A percentile compares a stretch with the other conserved stretches of the same genome.
These are phyloP conservation scores for Incumbomyces delicatus DNA, from an alignment of 2,329 filamentous ascomycete genomes.

Conservation along the genomic window DNA sequence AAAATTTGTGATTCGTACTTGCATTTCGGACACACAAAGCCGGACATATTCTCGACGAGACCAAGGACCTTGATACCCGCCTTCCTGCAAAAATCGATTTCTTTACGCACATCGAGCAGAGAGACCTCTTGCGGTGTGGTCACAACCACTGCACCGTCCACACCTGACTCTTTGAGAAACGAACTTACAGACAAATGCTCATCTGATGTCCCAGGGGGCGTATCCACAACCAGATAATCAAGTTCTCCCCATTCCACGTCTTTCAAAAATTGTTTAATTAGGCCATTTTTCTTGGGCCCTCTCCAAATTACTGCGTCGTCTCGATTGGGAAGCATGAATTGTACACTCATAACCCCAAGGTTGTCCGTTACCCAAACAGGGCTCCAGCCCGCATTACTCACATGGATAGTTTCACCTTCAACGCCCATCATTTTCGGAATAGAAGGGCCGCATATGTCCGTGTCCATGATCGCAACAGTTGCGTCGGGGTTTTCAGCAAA, in stretches of 20 bases:
- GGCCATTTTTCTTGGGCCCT: conserved; percentile 93
- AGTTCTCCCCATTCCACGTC: conserved; percentile 96
- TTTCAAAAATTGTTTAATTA: conserved; percentile 96
- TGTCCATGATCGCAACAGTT: conserved; percentile 92
- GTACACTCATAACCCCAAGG: conserved; percentile 89
- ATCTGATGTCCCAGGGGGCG: conserved; percentile 87
- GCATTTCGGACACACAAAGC: conserved; percentile 92
- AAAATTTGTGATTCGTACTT: conserved; percentile 76
- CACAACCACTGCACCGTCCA: conserved; percentile 86
- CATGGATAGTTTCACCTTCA: conserved; percentile 74
- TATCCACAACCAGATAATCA: conserved; percentile 89
- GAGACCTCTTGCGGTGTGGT: conserved; percentile 93
- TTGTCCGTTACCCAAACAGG: conserved; percentile 95
- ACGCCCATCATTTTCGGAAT: conserved; percentile 97
- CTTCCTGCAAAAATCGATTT: conserved; percentile 95
- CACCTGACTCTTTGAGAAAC: conserved; percentile 79
- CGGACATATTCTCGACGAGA: conserved; percentile 94
- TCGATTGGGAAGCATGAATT: conserved; percentile 91
- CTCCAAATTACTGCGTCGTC: conserved; percentile 97
- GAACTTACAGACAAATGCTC: conserved; percentile 92
- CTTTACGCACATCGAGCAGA: conserved; percentile 86
- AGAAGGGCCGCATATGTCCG: conserved; percentile 89
- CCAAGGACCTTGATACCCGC: conserved; percentile 82
- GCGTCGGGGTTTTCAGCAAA: conserved; percentile 72
- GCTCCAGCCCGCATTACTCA: conserved; percentile 80